Base-by-base conservation (phyloP, 495 filamentous ascomycete genomes). In the Aspergillus nidulans region DNA sequence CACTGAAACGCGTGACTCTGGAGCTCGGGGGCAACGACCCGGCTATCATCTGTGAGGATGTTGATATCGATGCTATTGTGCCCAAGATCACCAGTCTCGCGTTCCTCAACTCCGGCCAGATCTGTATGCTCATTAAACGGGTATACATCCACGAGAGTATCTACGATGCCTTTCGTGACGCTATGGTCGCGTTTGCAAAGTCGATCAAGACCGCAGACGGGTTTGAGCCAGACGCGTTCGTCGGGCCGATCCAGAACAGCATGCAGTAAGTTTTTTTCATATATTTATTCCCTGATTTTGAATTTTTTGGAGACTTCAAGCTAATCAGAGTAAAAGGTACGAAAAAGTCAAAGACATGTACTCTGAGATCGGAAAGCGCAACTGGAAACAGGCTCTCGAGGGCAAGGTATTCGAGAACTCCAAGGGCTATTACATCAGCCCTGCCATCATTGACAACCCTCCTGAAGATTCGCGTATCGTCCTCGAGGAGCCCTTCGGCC, bases 1-100 rank as follows among this genome's bases (percentile, higher is more conserved):
- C 82, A 0, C 63, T 90, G 38, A 89, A 89, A 66, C 69, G 79
- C 13, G 67, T 83, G 1, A 84, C 78, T 0, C 69, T 81, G 4
- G 77, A 81, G 58, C 65, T 76, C 20, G 86, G 85, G n/a, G 87
- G 87, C 30, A 89, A 90, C 62, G 82, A 89, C 64, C 79, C 86
- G 0, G 78, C 79, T 46, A 82, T 89, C 51, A 74, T 90, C 18
- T 82, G 80, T 57, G 70, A 77, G 0, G 85, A 89, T 68, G 85
- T 84, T 9, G 83, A 88, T 55, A 70, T 89, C 19, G 75, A 80
- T 30, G 74, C 74, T 26, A 73, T 78, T 12, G 77, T 83, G 9
- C 80, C 80, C 0, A 69, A 82, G 64, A n/a, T 61, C 40, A 59
- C 43, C 8, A 70, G 69, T 52, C 74, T 78, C 53, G 73, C 73